Evolutionary conservation across 23 red algal species (phyloP), one percentile per base, ranked within the genome.

Genomic region (Gracilaria gracilis): DNA sequence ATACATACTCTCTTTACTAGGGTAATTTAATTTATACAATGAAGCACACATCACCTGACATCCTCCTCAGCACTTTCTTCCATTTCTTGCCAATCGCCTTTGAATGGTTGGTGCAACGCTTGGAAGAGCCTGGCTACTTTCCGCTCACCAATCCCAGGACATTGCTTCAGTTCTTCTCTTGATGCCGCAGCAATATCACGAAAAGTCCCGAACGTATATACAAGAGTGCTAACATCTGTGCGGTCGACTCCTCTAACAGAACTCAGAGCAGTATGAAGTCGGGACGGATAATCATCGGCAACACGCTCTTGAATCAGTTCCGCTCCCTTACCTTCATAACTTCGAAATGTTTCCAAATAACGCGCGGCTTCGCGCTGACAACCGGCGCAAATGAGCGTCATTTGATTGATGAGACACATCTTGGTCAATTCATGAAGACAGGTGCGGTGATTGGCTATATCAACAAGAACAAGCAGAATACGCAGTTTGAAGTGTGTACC

Each of bases 281-380:
- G 47, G 16, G 93, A 70, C 7, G 88, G 33, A 57, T 93, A 93
- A 46, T 81, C 83, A 57, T 88, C 71, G 6, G 78, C 81, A 37
- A 84, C 65, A 44, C 90, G 71, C 47, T 81, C 87, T 61, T 93
- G 81, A 59, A 98, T 90, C 15, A 61, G 57, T 23, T 95, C 93
- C 1, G 96, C 75, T 28, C 82, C 77, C 74, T 95, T 98, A 14
- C 83, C 79, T 51, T 98, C 96, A 42, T 92, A 93, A 44, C 62
- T 78, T n/a, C 87, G 67, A 67, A 95, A 90, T 14, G 88, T 95
- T 82, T 98, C 96, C 39, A 95, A 75, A 38, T 92, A 92, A 31
- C 93, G 47, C 34, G 93, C 96, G 0, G 96, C 96, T 57, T 98
- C 96, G 0, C 83, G 67, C 59, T 83, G 34, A 83, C 34, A 84